These are phyloP conservation scores for Cyberlindnera americana DNA, from an alignment of 805 yeast species.

Conservation along the genomic window DNA sequence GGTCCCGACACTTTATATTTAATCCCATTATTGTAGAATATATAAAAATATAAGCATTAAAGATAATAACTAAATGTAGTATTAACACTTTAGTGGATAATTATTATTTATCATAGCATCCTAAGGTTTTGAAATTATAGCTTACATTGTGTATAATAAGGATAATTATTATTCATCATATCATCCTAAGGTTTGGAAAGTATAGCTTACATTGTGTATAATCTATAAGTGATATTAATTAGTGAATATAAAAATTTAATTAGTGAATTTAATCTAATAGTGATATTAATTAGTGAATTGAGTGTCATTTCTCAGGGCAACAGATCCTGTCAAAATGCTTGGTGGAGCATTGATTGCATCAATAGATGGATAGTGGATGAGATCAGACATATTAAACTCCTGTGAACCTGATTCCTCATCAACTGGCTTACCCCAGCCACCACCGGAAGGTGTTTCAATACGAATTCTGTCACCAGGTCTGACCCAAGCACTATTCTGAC, in stretches of 20 bases:
- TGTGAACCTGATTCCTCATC: too few species aligned
- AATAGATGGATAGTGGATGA: slow-evolving; percentile 1
- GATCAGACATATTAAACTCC: neutral
- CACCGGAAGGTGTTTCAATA: slow-evolving; percentile 42
- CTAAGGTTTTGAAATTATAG: too few species aligned
- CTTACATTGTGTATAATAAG: too few species aligned
- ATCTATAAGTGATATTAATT: too few species aligned
- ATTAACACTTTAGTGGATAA: neutral
- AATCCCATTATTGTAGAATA: neutral
- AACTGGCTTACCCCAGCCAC: slow-evolving; percentile 38
- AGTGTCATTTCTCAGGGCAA: slow-evolving; percentile 5
- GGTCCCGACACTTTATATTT: neutral
- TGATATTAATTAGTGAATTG: slow-evolving; percentile 5
- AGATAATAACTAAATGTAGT: too few species aligned
- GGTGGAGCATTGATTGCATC: slow-evolving; percentile 8
- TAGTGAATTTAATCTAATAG: too few species aligned
- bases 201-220: too few species aligned
- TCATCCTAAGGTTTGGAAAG: too few species aligned
- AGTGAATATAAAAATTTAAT: too few species aligned
- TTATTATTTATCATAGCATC: neutral
- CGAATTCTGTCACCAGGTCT: slow-evolving; percentile 36
- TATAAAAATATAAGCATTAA: neutral
- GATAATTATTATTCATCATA: too few species aligned
- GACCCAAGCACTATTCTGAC: slow-evolving; percentile 31
- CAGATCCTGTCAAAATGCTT: slow-evolving; percentile 7